Evolutionary conservation across 2,329 filamentous ascomycete species (phyloP), one percentile per base, ranked within the genome.

Genomic region (Trichoderma gracile): DNA sequence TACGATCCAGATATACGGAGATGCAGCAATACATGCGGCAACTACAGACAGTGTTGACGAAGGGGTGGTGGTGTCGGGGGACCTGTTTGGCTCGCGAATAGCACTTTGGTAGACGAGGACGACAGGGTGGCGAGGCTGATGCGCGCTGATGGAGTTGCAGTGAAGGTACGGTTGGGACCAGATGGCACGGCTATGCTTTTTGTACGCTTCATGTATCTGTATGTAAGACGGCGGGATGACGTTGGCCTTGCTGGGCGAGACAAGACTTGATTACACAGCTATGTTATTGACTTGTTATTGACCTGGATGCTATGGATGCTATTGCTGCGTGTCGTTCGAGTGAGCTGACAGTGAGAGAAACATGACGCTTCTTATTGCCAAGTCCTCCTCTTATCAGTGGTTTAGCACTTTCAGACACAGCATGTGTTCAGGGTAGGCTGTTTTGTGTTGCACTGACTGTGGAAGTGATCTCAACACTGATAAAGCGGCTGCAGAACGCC

Each of bases 151-250:
- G 53, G 45, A 38, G n/a, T 21, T 38, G 33, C 33, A 43, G 17
- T 56, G 50, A n/a, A 45, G 43, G 43, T 19, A 54, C 25, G 43
- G 27, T 49, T 63, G 42, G 50, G 47, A 50, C 8, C 40, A 42
- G 60, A 55, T 19, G 25, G 50, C 38, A 14, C 27, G 45, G 56
- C 25, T 19, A 47, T 38, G 33, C 25, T 40, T 61, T 42, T 47
- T 61, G 63, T 54, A 61, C 43, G 63, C 63, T 61, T 54, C 50
- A 47, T 65, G 49, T 65, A 61, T 65, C 46, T 54, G 59, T 65
- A 61, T 61, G 47, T 65, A 54, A 53, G 56, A 52, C 25, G 38
- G 23, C 45, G 59, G 49, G 40, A 46, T 19, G 59, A 25, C 42
- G 38, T 57, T 57, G 60, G 19, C 40, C 14, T 42, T 46, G 21